phyloP scores from a whole-genome alignment of 2,329 filamentous ascomycete genomes.

The Dactylellina haptotyla region DNA sequence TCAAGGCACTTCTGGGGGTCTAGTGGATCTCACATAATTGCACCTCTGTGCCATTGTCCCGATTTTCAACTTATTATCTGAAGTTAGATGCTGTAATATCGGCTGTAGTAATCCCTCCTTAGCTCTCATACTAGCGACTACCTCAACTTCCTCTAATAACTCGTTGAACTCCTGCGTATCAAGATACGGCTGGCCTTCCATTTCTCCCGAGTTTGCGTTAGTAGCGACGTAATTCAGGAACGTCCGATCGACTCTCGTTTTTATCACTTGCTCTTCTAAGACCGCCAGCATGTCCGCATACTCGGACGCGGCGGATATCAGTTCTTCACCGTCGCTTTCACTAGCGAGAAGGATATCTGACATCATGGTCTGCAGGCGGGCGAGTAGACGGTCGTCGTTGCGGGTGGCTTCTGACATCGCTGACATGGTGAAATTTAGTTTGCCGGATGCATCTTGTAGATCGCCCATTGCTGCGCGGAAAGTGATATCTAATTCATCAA shows the following conservation, averaged over 20 bases:
- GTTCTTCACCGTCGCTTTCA: slow-evolving; percentile 30
- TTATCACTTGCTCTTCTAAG: slow-evolving; percentile 44
- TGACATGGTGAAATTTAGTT: slow-evolving; percentile 44
- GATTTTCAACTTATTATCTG: slow-evolving; percentile 34
- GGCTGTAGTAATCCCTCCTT: slow-evolving; percentile 48
- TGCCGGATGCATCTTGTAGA: slow-evolving; percentile 40
- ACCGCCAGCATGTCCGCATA: slow-evolving; percentile 47
- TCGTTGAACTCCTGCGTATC: slow-evolving; percentile 45
- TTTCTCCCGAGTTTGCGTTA: slow-evolving; percentile 14
- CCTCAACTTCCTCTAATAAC: slow-evolving; percentile 37
- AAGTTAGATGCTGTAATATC: slow-evolving; percentile 32
- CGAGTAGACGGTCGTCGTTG: slow-evolving; percentile 46
- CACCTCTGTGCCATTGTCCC: slow-evolving; percentile 43
- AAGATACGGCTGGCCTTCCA: slow-evolving; percentile 44
- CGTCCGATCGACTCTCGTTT: slow-evolving; percentile 32
- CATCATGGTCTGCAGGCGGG: slow-evolving; percentile 36
- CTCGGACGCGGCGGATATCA: slow-evolving; percentile 30
- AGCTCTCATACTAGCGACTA: slow-evolving; percentile 45
- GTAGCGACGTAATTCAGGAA: slow-evolving; percentile 38
- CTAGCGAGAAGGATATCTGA: slow-evolving; percentile 43
- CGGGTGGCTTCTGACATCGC: slow-evolving; percentile 47
- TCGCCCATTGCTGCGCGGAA: slow-evolving; percentile 35
- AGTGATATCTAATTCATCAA: slow-evolving; percentile 40
- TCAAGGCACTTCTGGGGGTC: neutral
- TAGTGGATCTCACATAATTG: slow-evolving; percentile 26